Conservation (phyloP, 2,329 filamentous ascomycete species). For the Colletotrichum paranaense region DNA sequence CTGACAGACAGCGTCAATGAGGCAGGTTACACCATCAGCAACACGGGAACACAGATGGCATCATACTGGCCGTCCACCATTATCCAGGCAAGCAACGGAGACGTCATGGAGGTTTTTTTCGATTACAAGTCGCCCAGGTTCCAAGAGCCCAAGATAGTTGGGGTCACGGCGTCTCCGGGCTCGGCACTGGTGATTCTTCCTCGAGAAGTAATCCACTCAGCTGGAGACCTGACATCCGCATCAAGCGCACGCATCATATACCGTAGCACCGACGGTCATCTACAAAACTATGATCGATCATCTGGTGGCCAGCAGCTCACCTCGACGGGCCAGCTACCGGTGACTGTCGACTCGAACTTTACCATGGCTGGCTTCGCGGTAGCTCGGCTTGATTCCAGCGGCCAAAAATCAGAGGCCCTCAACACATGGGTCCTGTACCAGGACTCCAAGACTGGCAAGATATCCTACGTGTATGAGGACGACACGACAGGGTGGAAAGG, state of each 20-base stretch:
- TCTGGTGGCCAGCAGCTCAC: constrained; percentile 5
- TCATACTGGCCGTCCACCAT: constrained; percentile 24
- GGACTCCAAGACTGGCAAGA: constrained; percentile 35
- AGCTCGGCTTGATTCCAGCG: constrained; percentile 25
- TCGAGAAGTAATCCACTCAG: constrained; percentile 11
- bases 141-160: constrained; percentile 3
- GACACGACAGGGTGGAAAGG: constrained; percentile 36
- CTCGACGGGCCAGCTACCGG: constrained; percentile 3
- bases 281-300: constrained; percentile 25
- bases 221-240: not conserved
- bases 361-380: constrained; percentile 38
- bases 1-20: constrained; percentile 11
- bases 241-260: constrained; percentile 29
- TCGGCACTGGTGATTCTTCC: constrained; percentile 24
- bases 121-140: constrained; percentile 8
- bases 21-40: not conserved
- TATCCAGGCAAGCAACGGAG: constrained; percentile 15
- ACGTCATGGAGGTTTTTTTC: constrained; percentile 17
- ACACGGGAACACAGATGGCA: constrained; percentile 12
- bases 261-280: constrained; percentile 10
- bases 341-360: constrained; percentile 35
- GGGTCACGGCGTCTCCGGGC: constrained; percentile 3
- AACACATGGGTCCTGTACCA: constrained; percentile 41
- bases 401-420: constrained; percentile 18
- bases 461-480: constrained; percentile 36